These are phyloP conservation scores for Starmerella stellata DNA, from an alignment of 805 yeast species.

Conservation along the genomic window DNA sequence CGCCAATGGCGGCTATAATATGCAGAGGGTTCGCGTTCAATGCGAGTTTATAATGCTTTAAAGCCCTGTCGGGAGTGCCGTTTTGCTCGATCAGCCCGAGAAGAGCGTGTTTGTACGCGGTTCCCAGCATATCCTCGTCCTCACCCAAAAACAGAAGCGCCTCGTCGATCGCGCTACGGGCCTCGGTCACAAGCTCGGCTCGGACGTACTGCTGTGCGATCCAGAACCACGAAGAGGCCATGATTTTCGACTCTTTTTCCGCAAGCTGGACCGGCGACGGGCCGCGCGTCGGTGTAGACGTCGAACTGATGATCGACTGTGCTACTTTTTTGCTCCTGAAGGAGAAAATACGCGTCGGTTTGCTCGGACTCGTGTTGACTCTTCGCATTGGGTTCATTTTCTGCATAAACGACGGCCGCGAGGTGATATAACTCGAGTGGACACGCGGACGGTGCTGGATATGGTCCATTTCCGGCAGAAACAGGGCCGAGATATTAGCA, in stretches of 20 bases:
- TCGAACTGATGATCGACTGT: constrained; percentile 5
- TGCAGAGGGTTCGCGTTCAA: constrained; percentile 11
- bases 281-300: constrained; percentile 24
- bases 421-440: not conserved
- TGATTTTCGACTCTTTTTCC: constrained; percentile 3
- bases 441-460: not conserved
- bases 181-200: constrained; percentile 37
- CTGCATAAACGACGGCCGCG: not conserved
- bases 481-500: constrained; percentile 36
- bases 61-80: constrained; percentile 8
- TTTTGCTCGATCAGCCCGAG: constrained; percentile 5
- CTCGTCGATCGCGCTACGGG: constrained; percentile 55
- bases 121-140: constrained; percentile 23
- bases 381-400: not conserved
- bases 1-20: constrained; percentile 14
- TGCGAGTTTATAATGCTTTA: constrained; percentile 9
- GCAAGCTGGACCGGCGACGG: constrained; percentile 14
- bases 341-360: constrained; percentile 3
- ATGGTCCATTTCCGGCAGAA: constrained; percentile 12
- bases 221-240: constrained; percentile 46
- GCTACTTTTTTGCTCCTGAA: constrained; percentile 2
- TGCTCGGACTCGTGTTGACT: constrained; percentile 1
- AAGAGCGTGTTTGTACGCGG: constrained; percentile 4
- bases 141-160: constrained; percentile 38
- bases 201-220: constrained; percentile 46